phyloP scores from a whole-genome alignment of 257 asterid genomes.

The Fraxinus pennsylvanica region DNA sequence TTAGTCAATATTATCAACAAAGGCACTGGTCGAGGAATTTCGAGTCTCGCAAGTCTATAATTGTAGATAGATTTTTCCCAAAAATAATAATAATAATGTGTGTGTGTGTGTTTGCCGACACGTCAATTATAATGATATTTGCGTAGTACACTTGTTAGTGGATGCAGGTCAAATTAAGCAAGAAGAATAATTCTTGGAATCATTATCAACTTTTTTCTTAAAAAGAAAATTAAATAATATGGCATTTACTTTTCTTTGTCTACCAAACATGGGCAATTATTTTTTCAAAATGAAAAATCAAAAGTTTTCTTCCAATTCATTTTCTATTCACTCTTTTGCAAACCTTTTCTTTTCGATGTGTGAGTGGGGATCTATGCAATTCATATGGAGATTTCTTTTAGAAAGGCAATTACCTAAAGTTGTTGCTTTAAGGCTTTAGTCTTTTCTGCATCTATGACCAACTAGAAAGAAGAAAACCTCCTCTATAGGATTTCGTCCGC shows the following conservation, averaged over 20 bases:
- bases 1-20: no score
- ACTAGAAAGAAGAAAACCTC: conserved; percentile 14
- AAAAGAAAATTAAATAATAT: neutral
- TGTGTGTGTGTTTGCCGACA: neutral
- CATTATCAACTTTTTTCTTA: neutral
- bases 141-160: neutral
- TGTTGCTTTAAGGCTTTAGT: conserved; percentile 26
- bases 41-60: neutral
- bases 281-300: neutral
- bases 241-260: neutral
- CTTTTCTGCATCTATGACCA: conserved; percentile 22
- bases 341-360: conserved; percentile 22
- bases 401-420: conserved; percentile 22
- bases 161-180: neutral
- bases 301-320: conserved; percentile 11
- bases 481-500: conserved; percentile 5
- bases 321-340: neutral
- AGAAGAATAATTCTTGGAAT: neutral
- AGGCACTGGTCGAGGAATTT: neutral
- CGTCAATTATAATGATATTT: neutral
- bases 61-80: no score
- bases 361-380: conserved; percentile 42
- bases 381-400: conserved; percentile 33
- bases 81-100: no score
- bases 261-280: conserved; percentile 1